Evolutionary conservation across 164 flowering plant species (phyloP), one percentile per base, ranked within the genome.

Genomic region (Berberis thunbergii): DNA sequence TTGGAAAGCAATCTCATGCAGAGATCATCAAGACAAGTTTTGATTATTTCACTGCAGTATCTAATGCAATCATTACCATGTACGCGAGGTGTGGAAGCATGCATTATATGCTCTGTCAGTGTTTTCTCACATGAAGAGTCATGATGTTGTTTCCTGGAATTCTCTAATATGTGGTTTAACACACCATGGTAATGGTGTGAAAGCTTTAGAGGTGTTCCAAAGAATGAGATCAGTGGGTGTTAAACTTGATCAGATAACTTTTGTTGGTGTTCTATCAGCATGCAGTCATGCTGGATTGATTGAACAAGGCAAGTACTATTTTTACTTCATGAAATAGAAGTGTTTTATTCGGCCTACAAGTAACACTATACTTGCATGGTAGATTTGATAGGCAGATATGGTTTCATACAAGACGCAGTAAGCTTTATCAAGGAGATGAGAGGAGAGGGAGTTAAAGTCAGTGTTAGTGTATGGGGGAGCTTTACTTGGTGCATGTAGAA

Each of bases 391-490:
- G 88, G 88, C 57, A 81, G 77, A 74, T 81, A 11, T 64, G 88
- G 88, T 43, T 79, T 70, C 57, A 70, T 86, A 54, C 73, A 78
- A 3, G 86, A 84, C 64, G 86, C 87, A 12, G 61, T 80, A 63
- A 63, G 45, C 62, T 64, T 81, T 42, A 72, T 86, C 43, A 62
- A 67, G 54, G 65, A 75, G 69, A 84, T 86, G 83, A 73, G 66
- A 68, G 63, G 3, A 59, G 72, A 84, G 38, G 78, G 79, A 44
- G 39, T 80, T 54, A 77, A 75, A 70, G 74, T 77, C 54, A 73
- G 80, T 49, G 66, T 79, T 50, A 81, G 83, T 65, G 77, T 83
- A 11, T 84, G 89, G 89, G n/a, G 89, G 89, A 59, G 89, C 92
- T 12, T 60, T 86, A 45, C 80, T 86, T 44, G 86, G 87, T 63